Evolutionary conservation across 169 alveolate genomes (phyloP).

Genomic region (Amoebophrya sp.): DNA sequence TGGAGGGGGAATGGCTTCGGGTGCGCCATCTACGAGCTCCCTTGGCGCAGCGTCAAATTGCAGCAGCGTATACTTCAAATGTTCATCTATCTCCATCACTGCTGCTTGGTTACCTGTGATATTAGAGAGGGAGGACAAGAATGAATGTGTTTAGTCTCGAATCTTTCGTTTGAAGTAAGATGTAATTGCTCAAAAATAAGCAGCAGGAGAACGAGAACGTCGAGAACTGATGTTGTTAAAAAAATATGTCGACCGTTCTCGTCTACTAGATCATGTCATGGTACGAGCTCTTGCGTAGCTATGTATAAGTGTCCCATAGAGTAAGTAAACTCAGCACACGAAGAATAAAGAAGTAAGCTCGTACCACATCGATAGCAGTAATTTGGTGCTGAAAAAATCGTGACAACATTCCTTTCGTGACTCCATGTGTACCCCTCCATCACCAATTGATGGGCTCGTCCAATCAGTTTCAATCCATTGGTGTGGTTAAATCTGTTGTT

Average conservation of each 20-base stretch:
- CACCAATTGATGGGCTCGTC: constrained; percentile 99
- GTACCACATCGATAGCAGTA: constrained; percentile 91
- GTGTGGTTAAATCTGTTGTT: constrained; percentile 83
- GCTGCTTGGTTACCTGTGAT: constrained; percentile 97
- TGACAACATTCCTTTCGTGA: constrained; percentile 88
- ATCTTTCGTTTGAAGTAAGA: too few relatives aligned
- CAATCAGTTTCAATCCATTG: constrained; percentile 89
- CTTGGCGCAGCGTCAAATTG: constrained; percentile 22
- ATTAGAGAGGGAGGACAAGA: too few relatives aligned
- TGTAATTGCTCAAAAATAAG: too few relatives aligned
- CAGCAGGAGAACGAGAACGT: too few relatives aligned
- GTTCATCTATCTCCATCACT: constrained; percentile 89
- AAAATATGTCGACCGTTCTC: too few relatives aligned
- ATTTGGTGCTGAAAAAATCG: constrained; percentile 98
- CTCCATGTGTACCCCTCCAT: constrained; percentile 98
- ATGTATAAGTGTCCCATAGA: neutral
- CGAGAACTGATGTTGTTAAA: too few relatives aligned
- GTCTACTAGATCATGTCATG: too few relatives aligned
- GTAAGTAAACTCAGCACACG: neutral
- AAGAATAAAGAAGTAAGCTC: neutral
- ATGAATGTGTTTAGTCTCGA: too few relatives aligned
- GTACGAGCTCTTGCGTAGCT: too few relatives aligned
- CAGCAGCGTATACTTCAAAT: constrained; percentile 52
- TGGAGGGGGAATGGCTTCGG: neutral
- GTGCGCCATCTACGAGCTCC: neutral